A percentile compares a stretch with the other conserved stretches of the same genome.
Evolutionary conservation across 2,329 filamentous ascomycete species (phyloP).

Genomic region (Fusarium sterilihyphosum): DNA sequence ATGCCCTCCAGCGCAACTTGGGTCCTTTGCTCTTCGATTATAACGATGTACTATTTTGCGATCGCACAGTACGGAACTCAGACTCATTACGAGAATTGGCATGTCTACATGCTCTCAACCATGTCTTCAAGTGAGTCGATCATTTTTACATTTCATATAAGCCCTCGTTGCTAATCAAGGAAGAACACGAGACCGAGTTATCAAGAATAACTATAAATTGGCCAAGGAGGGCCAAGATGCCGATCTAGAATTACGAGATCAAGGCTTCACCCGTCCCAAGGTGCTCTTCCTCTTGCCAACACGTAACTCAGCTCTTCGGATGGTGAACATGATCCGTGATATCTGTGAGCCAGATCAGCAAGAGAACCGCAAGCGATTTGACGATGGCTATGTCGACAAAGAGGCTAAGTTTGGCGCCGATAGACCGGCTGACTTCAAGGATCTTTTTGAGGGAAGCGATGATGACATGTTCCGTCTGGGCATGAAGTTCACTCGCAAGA

Average conservation of each 20-base stretch:
- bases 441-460: conserved; percentile 93
- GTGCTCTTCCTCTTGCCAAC: conserved; percentile 91
- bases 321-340: conserved; percentile 79
- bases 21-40: conserved; percentile 83
- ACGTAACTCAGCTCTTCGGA: conserved; percentile 82
- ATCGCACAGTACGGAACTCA: conserved; percentile 75
- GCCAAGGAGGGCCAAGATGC: conserved; percentile 70
- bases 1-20: conserved; percentile 70
- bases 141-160: background rate
- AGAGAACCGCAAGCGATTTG: conserved; percentile 92
- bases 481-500: conserved; percentile 97
- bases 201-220: conserved; percentile 90
- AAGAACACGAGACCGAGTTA: conserved; percentile 84
- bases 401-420: conserved; percentile 73
- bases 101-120: conserved; percentile 88
- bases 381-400: conserved; percentile 80
- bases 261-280: conserved; percentile 95
- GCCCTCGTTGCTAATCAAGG: conserved; percentile 21
- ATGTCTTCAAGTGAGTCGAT: conserved; percentile 78
- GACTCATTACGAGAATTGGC: conserved; percentile 74
- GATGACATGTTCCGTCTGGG: conserved; percentile 97
- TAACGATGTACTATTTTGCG: conserved; percentile 80
- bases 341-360: conserved; percentile 88
- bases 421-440: conserved; percentile 86
- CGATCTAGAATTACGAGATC: conserved; percentile 83